These are phyloP conservation scores for Sclerotinia borealis DNA, from an alignment of 2,329 filamentous ascomycete species.

Conservation along the genomic window DNA sequence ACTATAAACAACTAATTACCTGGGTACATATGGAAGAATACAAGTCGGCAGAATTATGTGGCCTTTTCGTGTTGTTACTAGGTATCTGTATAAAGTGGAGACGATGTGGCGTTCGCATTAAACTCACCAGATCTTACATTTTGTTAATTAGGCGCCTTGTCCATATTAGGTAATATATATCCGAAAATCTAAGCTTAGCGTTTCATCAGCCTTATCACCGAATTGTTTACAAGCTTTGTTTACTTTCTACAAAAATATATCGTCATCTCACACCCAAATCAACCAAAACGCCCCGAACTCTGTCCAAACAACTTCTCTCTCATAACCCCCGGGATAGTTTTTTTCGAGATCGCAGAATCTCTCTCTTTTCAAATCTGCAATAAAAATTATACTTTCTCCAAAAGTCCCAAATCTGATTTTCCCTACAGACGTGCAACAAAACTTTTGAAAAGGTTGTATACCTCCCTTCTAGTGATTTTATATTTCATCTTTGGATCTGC, in stretches of 20 bases:
- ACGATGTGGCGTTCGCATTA: background rate
- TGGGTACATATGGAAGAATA: constrained; percentile 2
- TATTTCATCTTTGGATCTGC: background rate
- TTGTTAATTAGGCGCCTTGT: background rate
- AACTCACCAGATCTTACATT: too few relatives aligned
- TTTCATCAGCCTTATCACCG: background rate
- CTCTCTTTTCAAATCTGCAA: background rate
- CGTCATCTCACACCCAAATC: background rate
- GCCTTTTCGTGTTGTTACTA: too few relatives aligned
- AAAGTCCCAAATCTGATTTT: background rate
- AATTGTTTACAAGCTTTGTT: background rate
- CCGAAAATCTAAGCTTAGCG: background rate
- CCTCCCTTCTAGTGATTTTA: background rate
- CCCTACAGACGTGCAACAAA: background rate
- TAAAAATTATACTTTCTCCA: background rate
- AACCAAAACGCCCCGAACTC: too few relatives aligned
- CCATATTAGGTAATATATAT: background rate
- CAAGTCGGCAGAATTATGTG: constrained; percentile 9
- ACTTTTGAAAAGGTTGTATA: background rate
- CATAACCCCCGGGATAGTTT: background rate
- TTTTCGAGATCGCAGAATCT: background rate
- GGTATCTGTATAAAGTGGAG: background rate
- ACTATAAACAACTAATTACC: background rate
- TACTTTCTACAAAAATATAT: background rate
- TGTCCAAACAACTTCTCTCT: too few relatives aligned